A percentile compares a stretch with the other conserved stretches of the same genome.
Conservation (phyloP, 2,329 filamentous ascomycete species). For the Davidsoniella eucalypti region DNA sequence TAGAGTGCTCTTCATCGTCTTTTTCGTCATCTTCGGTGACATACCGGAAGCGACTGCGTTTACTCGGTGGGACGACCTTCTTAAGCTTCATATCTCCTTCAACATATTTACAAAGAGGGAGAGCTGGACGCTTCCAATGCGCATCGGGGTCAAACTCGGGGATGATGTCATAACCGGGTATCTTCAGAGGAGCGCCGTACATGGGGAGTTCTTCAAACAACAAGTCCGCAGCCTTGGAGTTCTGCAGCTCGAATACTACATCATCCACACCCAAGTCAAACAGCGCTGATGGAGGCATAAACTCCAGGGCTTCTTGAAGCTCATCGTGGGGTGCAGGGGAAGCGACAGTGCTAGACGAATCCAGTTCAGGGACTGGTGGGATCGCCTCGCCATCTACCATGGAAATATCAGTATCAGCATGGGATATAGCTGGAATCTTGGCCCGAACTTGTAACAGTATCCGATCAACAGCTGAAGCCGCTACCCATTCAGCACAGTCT, state of each 20-base stretch:
- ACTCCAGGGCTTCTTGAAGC: slow-evolving; percentile 23
- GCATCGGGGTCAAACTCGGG: slow-evolving; percentile 49
- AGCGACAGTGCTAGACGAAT: slow-evolving; percentile 3
- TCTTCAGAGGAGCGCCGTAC: slow-evolving; percentile 48
- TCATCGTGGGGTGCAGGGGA: slow-evolving; percentile 21
- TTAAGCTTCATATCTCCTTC: slow-evolving; percentile 62
- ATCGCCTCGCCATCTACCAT: slow-evolving; percentile 26
- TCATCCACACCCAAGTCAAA: slow-evolving; percentile 73
- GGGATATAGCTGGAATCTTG: slow-evolving; percentile 25
- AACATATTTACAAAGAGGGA: slow-evolving; percentile 76
- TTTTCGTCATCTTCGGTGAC: slow-evolving; percentile 53
- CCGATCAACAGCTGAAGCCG: slow-evolving; percentile 45
- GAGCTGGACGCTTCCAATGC: slow-evolving; percentile 56
- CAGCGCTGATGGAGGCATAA: slow-evolving; percentile 56
- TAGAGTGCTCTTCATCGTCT: slow-evolving; percentile 41
- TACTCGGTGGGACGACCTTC: slow-evolving; percentile 47
- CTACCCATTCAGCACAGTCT: slow-evolving; percentile 71
- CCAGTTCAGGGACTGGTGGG: slow-evolving; percentile 21
- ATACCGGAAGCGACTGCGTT: slow-evolving; percentile 72
- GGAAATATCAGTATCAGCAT: slow-evolving; percentile 16
- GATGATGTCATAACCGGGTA: slow-evolving; percentile 40
- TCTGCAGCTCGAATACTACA: slow-evolving; percentile 61
- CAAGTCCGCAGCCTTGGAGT: slow-evolving; percentile 58
- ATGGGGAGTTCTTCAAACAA: slow-evolving; percentile 68
- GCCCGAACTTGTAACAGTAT: slow-evolving; percentile 51